Conservation (phyloP, 257 asterid genomes). For the Voacanga thouarsii region DNA sequence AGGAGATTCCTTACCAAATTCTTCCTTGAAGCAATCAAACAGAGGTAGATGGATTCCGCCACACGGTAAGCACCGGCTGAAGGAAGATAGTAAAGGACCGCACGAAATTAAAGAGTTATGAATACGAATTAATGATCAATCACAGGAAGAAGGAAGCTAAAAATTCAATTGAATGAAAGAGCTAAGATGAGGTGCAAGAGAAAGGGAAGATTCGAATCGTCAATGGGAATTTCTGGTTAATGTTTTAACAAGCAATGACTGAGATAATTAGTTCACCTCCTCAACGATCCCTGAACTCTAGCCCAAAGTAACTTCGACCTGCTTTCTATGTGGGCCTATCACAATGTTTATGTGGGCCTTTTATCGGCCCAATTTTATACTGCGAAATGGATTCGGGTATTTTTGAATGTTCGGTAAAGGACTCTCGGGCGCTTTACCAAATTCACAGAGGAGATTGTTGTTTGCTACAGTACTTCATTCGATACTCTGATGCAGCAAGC, state of each 20-base stretch:
- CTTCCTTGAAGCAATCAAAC: slow-evolving; percentile 17
- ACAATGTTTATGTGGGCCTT: not conserved
- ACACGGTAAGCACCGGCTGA: slow-evolving; percentile 13
- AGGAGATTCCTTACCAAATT: slow-evolving; percentile 7
- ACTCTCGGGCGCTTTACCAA: not conserved
- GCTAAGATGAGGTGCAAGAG: slow-evolving; percentile 20
- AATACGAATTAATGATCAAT: not conserved
- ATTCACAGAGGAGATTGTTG: no score
- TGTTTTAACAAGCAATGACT: not conserved
- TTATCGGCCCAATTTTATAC: not conserved
- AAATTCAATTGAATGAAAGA: not conserved
- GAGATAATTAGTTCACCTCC: not conserved
- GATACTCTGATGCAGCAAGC: not conserved
- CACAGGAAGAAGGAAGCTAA: not conserved
- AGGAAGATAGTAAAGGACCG: not conserved
- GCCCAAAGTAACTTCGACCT: not conserved
- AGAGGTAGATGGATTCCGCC: slow-evolving; percentile 1
- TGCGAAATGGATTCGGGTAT: not conserved
- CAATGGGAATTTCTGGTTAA: slow-evolving; percentile 4
- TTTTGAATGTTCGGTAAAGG: slow-evolving; percentile 4
- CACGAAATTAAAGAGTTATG: not conserved
- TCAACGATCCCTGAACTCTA: not conserved
- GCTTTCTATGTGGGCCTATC: not conserved
- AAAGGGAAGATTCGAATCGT: slow-evolving; percentile 21
- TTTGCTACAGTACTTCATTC: not conserved